These are phyloP conservation scores for Corrigiola litoralis DNA, from an alignment of 179 eudicot species.

Conservation along the genomic window DNA sequence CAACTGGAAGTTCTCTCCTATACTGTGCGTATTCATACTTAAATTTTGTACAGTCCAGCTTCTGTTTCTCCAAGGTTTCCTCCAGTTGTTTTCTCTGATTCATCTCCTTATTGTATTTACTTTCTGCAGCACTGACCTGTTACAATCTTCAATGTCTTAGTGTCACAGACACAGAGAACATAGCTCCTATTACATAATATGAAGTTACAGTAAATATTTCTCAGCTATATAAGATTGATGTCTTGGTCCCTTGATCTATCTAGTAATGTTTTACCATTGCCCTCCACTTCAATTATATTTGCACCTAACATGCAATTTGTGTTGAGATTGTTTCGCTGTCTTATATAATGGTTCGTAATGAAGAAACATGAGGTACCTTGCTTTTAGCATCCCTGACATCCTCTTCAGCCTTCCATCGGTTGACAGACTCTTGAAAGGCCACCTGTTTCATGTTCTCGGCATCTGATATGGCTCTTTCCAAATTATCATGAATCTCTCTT, in stretches of 20 bases:
- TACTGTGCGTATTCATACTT: constrained; percentile 19
- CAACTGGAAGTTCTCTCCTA: constrained; percentile 20
- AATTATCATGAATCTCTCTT: constrained; percentile 21
- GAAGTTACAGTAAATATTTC: too few relatives aligned
- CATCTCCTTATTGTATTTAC: constrained; percentile 15
- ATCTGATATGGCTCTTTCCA: constrained; percentile 24
- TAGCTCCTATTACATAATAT: neutral
- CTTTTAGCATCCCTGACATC: constrained; percentile 26
- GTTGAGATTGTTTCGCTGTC: too few relatives aligned
- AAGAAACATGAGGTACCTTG: constrained; percentile 18
- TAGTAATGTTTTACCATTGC: too few relatives aligned
- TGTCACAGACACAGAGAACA: neutral
- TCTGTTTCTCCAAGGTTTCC: constrained; percentile 22
- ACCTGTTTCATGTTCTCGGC: constrained; percentile 24
- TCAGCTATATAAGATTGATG: too few relatives aligned
- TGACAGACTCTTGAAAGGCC: constrained; percentile 31
- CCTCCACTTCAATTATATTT: too few relatives aligned
- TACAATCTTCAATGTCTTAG: constrained; percentile 6
- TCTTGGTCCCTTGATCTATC: too few relatives aligned
- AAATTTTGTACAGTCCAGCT: constrained; percentile 14
- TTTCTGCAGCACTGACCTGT: constrained; percentile 33
- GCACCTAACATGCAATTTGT: too few relatives aligned
- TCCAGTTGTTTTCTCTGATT: constrained; percentile 22
- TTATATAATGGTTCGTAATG: too few relatives aligned
- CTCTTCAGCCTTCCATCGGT: constrained; percentile 35